phyloP scores from a whole-genome alignment of 371 early-diverging fungal genomes.

The Gilbertella persicaria region DNA sequence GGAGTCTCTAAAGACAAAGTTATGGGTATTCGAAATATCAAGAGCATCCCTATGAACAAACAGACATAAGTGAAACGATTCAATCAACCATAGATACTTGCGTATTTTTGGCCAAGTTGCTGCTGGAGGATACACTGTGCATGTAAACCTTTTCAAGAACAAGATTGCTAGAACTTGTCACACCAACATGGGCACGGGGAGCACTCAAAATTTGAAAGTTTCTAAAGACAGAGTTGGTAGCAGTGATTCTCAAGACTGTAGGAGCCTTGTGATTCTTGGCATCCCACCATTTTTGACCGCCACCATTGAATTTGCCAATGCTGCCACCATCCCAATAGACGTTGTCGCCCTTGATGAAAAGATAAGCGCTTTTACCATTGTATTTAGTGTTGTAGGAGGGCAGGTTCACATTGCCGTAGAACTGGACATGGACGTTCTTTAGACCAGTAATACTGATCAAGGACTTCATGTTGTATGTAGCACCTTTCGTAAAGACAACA shows the following conservation, averaged over 20 bases:
- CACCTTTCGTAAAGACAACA: constrained; percentile 38
- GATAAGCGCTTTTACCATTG: constrained; percentile 26
- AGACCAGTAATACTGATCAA: constrained; percentile 23
- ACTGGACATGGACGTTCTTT: constrained; percentile 31
- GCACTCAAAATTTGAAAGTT: constrained; percentile 33
- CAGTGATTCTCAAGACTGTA: constrained; percentile 29
- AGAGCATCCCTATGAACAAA: too few species aligned
- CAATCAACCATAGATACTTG: too few species aligned
- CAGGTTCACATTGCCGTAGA: constrained; percentile 27
- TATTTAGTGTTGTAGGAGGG: constrained; percentile 29
- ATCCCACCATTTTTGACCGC: constrained; percentile 41
- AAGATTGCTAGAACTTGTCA: constrained; percentile 29
- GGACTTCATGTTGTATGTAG: constrained; percentile 22
- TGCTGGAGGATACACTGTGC: constrained; percentile 26
- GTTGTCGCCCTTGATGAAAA: constrained; percentile 29
- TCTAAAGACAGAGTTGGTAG: constrained; percentile 33
- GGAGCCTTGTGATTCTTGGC: constrained; percentile 31
- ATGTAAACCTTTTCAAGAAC: constrained; percentile 28
- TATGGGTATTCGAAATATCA: constrained; percentile 30
- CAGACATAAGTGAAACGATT: too few species aligned
- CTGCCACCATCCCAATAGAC: constrained; percentile 27
- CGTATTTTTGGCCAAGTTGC: constrained; percentile 27
- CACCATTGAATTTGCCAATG: constrained; percentile 24
- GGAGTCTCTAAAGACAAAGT: constrained; percentile 23
- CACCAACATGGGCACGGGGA: constrained; percentile 34